Evolutionary conservation across 129 eudicot species (phyloP).

Genomic region (Cynara cardunculus): DNA sequence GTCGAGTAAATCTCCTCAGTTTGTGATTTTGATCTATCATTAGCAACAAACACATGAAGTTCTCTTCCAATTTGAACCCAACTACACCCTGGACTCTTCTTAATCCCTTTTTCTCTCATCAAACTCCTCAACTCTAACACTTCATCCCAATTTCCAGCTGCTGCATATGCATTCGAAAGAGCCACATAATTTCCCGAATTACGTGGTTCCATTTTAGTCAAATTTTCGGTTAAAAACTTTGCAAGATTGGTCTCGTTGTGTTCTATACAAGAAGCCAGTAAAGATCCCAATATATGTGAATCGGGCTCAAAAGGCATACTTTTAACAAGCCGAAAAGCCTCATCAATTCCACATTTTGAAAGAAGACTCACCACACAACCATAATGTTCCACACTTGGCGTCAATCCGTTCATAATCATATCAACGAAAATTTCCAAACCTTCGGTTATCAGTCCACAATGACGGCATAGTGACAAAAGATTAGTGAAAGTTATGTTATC

Average conservation of each 20-base stretch:
- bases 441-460: conserved; percentile 44
- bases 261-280: conserved; percentile 55
- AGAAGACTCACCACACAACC: conserved; percentile 63
- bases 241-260: conserved; percentile 38
- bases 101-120: conserved; percentile 48
- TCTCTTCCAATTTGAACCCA: conserved; percentile 57
- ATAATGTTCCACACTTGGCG: conserved; percentile 50
- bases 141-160: conserved; percentile 51
- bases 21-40: conserved; percentile 42
- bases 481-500: conserved; percentile 56
- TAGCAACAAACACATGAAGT: conserved; percentile 56
- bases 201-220: conserved; percentile 38
- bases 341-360: conserved; percentile 45
- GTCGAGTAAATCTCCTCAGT: conserved; percentile 36
- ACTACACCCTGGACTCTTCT: conserved; percentile 65
- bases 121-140: conserved; percentile 39
- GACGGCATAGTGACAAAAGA: conserved; percentile 55
- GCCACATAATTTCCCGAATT: conserved; percentile 50
- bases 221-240: conserved; percentile 27
- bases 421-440: conserved; percentile 44
- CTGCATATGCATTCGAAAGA: conserved; percentile 52
- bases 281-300: conserved; percentile 39
- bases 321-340: conserved; percentile 39
- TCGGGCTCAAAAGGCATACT: conserved; percentile 48
- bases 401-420: conserved; percentile 31